Evolutionary conservation across 495 filamentous ascomycete species (phyloP).

Genomic region (Cercophora scortea): DNA sequence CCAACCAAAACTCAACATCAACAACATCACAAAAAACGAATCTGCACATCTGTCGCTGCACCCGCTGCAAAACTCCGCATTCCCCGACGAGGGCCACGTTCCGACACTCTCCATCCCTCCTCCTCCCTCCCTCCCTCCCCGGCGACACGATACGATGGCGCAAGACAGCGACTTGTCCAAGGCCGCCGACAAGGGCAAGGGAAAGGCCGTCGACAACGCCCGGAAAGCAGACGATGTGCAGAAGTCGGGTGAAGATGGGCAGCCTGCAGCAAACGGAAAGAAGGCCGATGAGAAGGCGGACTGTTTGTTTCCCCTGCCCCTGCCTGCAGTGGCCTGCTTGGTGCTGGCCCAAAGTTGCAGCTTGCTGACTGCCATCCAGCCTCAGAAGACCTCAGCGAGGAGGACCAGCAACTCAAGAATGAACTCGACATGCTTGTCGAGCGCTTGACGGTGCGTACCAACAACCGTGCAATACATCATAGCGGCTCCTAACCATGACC

Average conservation of each 20-base stretch:
- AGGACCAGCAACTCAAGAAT: constrained; percentile 95
- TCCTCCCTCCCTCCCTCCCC: background rate
- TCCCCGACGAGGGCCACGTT: no score
- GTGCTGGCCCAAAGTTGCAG: background rate
- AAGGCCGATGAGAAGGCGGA: constrained; percentile 55
- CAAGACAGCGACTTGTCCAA: constrained; percentile 83
- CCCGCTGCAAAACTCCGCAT: no score
- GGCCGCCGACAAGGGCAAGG: constrained; percentile 89
- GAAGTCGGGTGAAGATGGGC: constrained; percentile 53
- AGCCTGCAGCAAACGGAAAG: constrained; percentile 65
- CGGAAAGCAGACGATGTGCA: constrained; percentile 61
- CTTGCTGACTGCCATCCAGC: constrained; percentile 18
- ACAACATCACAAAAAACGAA: background rate
- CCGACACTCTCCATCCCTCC: background rate
- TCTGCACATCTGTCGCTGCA: no score
- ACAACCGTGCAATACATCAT: background rate
- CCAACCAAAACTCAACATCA: background rate
- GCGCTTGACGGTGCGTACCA: constrained; percentile 66
- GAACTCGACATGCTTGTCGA: constrained; percentile 99
- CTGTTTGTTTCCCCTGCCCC: constrained; percentile 23
- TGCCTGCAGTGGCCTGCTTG: background rate
- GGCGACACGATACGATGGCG: constrained; percentile 55
- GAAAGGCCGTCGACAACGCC: constrained; percentile 62
- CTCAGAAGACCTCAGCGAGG: constrained; percentile 84
- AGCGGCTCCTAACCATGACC: constrained; percentile 9